A percentile compares a stretch with the other conserved stretches of the same genome.
Evolutionary conservation across 2,329 filamentous ascomycete genomes (phyloP).

Genomic region (Aspergillus melleus): DNA sequence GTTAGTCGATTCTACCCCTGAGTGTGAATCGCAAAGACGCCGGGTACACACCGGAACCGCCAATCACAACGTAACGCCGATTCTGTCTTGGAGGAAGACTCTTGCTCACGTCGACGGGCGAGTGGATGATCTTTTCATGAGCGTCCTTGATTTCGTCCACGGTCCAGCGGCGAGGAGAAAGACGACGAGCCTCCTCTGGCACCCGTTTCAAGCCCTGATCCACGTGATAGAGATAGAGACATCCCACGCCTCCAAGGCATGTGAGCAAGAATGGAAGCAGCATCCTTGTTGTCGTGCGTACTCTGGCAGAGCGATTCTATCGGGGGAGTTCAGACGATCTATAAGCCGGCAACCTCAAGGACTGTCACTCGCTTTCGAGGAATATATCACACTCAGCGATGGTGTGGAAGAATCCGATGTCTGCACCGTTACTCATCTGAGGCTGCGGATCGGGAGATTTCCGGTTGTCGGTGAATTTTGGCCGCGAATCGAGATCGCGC

Average conservation of each 20-base stretch:
- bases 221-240: constrained; percentile 32
- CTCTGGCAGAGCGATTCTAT: too few species aligned
- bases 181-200: constrained; percentile 27
- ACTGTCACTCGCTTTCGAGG: neutral
- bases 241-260: constrained; percentile 15
- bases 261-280: constrained; percentile 14
- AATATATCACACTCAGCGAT: too few species aligned
- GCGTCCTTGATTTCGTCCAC: constrained; percentile 32
- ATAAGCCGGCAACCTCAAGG: too few species aligned
- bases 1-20: constrained; percentile 5
- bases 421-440: too few species aligned
- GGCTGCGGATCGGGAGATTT: too few species aligned
- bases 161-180: constrained; percentile 36
- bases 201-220: constrained; percentile 27
- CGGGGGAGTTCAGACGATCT: too few species aligned
- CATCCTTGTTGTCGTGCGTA: constrained; percentile 4
- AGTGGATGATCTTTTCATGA: constrained; percentile 29
- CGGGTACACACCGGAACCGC: constrained; percentile 36
- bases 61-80: constrained; percentile 41
- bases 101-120: constrained; percentile 33
- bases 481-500: too few species aligned
- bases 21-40: neutral
- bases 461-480: too few species aligned
- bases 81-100: constrained; percentile 38
- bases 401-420: too few species aligned